Base-by-base conservation (phyloP, 768 basidiomycete species). In the Antrodiella citrinella region DNA sequence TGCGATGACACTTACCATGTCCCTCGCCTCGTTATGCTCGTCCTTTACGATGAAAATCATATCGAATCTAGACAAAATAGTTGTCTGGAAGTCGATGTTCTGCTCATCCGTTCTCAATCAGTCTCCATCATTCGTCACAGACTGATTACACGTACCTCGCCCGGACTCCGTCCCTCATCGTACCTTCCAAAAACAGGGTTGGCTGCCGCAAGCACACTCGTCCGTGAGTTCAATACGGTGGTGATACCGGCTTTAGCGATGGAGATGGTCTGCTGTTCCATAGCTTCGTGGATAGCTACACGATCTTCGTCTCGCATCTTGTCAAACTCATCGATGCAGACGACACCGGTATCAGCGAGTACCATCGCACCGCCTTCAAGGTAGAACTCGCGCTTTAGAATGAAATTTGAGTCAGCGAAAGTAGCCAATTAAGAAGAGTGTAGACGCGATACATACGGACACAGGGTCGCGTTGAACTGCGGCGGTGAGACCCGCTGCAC, bases 41-140 rank as follows among this genome's bases (percentile, higher is more conserved):
- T 99, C 96, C 65, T 89, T 91, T 53, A 99, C 87, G 56, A 99
- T 95, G 72, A 98, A 99, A 59, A 99, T 98, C 94, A 99, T 95
- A 64, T 99, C 96, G 67, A 99, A 99, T 50, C 96, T 87, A 44
- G 94, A 97, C 63, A 99, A 68, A 57, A 99, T 97, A 1, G 96
- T 98, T 4, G 94, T 96, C 70, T 96, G 93, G 66, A 96, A 94
- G 64, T 96, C 94, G 56, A 96, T 96, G 63, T 96, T 96, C 91
- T 77, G 53, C 18, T 7, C 30, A 15, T 7, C 30, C n/a, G n/a
- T n/a, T n/a, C n/a, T n/a, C n/a, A n/a, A n/a, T n/a, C n/a, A n/a
- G n/a, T n/a, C n/a, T n/a, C n/a, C n/a, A n/a, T n/a, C n/a, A n/a
- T n/a, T n/a, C n/a, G 15, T 44, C 18, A 4, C 48, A 12, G 5